A percentile compares a stretch with the other conserved stretches of the same genome.
Conservation (phyloP, 192 early-diverging fungal species). For the Linnemannia hyalina region DNA sequence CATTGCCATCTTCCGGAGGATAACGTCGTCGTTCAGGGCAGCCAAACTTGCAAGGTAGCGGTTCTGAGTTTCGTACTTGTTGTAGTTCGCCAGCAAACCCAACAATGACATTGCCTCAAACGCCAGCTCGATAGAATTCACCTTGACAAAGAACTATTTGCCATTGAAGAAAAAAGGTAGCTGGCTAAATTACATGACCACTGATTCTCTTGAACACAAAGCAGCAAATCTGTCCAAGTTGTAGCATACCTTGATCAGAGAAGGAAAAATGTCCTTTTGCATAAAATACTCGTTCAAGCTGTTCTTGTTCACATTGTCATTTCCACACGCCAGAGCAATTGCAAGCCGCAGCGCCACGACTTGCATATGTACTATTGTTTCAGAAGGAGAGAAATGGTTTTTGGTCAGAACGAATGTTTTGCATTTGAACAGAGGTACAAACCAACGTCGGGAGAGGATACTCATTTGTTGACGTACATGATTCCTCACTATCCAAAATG, state of each 20-base stretch:
- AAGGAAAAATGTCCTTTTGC: constrained; percentile 59
- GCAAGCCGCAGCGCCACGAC: constrained; percentile 54
- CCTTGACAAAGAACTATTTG: constrained; percentile 54
- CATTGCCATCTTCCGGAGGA: constrained; percentile 48
- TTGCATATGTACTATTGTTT: constrained; percentile 38
- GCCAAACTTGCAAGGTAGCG: constrained; percentile 58
- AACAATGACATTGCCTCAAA: constrained; percentile 61
- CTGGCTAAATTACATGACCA: background rate
- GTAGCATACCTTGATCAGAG: constrained; percentile 58
- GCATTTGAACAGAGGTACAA: background rate
- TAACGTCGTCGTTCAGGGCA: constrained; percentile 39
- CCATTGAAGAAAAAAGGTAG: background rate
- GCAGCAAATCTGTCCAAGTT: background rate
- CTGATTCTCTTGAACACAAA: background rate
- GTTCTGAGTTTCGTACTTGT: constrained; percentile 68
- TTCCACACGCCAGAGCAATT: constrained; percentile 61
- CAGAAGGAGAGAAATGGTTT: background rate
- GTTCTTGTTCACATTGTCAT: constrained; percentile 71
- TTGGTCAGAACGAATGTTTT: background rate
- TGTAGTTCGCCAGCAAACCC: constrained; percentile 68
- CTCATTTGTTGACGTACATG: constrained; percentile 24
- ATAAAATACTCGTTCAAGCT: constrained; percentile 72
- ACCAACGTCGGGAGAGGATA: background rate
- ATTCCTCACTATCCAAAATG: constrained; percentile 34
- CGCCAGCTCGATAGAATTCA: constrained; percentile 47